These are phyloP conservation scores for Trypanosoma lewisi DNA, from an alignment of 208 protist genomes.

Conservation along the genomic window DNA sequence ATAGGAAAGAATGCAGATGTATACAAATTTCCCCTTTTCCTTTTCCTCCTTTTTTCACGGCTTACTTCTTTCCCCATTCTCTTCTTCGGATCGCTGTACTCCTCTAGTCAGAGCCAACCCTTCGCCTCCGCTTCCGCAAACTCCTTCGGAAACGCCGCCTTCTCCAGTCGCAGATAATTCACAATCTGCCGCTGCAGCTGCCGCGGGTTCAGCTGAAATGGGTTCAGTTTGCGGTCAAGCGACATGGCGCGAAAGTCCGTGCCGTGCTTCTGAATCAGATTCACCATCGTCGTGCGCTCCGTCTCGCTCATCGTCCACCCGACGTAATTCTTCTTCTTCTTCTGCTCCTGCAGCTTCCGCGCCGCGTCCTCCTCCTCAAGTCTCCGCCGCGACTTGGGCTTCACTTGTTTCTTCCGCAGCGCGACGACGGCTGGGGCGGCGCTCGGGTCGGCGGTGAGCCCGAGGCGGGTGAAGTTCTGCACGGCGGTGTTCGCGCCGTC, in stretches of 20 bases:
- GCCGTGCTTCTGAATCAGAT: constrained; percentile 65
- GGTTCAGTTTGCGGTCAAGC: constrained; percentile 75
- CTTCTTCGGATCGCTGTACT: constrained; percentile 52
- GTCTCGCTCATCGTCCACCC: constrained; percentile 73
- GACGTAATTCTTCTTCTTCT: constrained; percentile 37
- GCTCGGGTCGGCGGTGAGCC: constrained; percentile 65
- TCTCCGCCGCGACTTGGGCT: constrained; percentile 31
- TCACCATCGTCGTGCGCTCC: constrained; percentile 68
- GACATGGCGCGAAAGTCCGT: constrained; percentile 84
- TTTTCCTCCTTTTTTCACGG: neutral
- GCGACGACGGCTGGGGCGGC: constrained; percentile 30
- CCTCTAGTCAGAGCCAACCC: constrained; percentile 72
- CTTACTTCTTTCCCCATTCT: constrained; percentile 35
- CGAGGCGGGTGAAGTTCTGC: constrained; percentile 77
- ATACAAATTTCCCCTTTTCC: neutral
- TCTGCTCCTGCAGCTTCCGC: constrained; percentile 25
- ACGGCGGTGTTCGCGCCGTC: constrained; percentile 53
- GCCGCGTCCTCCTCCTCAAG: constrained; percentile 60
- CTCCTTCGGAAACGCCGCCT: constrained; percentile 65
- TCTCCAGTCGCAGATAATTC: constrained; percentile 82
- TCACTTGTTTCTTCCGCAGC: constrained; percentile 50
- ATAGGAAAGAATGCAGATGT: no score
- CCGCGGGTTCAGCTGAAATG: constrained; percentile 81
- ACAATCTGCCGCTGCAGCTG: constrained; percentile 82
- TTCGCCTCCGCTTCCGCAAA: constrained; percentile 72